Percentiles rank a stretch among this genome's conserved stretches.
Conservation (phyloP, 2,329 filamentous ascomycete genomes). For the Aspergillus vadensis region DNA sequence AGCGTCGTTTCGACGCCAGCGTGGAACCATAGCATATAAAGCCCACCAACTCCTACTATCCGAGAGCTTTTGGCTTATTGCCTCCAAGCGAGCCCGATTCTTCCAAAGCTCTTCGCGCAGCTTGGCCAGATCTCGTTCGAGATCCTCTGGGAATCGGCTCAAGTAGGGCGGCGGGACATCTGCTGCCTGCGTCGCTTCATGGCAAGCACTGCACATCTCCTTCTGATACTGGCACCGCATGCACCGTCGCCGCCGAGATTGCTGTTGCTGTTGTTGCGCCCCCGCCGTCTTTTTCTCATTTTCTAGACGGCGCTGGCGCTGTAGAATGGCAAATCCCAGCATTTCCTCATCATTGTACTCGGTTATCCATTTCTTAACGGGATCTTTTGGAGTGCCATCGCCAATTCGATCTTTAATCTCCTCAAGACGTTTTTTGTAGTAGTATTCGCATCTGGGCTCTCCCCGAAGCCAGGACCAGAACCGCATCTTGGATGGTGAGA, state of each 20-base stretch:
- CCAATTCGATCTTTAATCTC: background rate
- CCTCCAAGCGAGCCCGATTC: background rate
- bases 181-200: background rate
- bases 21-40: background rate
- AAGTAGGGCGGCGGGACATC: background rate
- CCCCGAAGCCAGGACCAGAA: background rate
- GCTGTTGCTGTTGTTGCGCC: background rate
- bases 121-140: background rate
- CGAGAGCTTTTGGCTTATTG: background rate
- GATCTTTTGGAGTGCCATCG: background rate
- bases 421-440: background rate
- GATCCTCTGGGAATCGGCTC: background rate
- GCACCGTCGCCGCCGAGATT: background rate
- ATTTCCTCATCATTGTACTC: background rate
- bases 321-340: background rate
- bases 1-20: background rate
- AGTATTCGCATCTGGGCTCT: background rate
- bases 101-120: background rate
- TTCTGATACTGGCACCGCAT: background rate
- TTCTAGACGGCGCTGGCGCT: background rate
- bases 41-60: background rate
- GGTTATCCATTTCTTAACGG: background rate
- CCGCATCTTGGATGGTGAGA: background rate
- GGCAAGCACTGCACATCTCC: background rate
- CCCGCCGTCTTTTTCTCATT: background rate